Conservation (phyloP, 768 basidiomycete species). For the Pleurotus citrinopileatus region DNA sequence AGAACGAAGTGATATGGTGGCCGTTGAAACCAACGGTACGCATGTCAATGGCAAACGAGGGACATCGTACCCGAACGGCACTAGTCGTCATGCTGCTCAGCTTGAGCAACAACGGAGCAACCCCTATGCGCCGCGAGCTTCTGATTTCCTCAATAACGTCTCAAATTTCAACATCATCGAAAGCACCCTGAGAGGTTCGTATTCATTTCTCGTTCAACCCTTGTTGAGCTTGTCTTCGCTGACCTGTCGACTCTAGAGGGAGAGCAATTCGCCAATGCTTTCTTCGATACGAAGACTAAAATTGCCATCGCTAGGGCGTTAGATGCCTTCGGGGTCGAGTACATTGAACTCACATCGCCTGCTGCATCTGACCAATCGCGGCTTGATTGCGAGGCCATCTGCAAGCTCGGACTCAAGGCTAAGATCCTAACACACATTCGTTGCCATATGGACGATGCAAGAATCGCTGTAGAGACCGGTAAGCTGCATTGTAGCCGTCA, state of each 20-base stretch:
- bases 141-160: conserved; percentile 89
- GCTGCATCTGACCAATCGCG: conserved; percentile 96
- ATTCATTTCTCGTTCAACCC: background rate
- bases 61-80: conserved; percentile 32
- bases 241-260: conserved; percentile 90
- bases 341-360: conserved; percentile 98
- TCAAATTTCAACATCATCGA: conserved; percentile 97
- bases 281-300: conserved; percentile 99
- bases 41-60: conserved; percentile 43
- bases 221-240: conserved; percentile 5
- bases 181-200: conserved; percentile 87
- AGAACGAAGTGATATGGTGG: conserved; percentile 65
- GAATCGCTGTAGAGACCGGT: conserved; percentile 98
- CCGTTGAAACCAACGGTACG: conserved; percentile 51
- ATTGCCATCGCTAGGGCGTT: conserved; percentile 98
- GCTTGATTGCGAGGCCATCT: conserved; percentile 94
- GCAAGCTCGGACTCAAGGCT: conserved; percentile 94
- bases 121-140: conserved; percentile 87
- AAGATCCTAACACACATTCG: conserved; percentile 99
- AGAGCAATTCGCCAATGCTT: conserved; percentile 99
- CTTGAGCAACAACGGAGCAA: conserved; percentile 46
- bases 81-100: conserved; percentile 28
- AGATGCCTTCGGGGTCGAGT: conserved; percentile 98
- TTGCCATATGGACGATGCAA: conserved; percentile 99
- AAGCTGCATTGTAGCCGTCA: conserved; percentile 18